These are phyloP conservation scores for Daldinia sp. DNA, from an alignment of 2,329 filamentous ascomycete species.

Conservation along the genomic window DNA sequence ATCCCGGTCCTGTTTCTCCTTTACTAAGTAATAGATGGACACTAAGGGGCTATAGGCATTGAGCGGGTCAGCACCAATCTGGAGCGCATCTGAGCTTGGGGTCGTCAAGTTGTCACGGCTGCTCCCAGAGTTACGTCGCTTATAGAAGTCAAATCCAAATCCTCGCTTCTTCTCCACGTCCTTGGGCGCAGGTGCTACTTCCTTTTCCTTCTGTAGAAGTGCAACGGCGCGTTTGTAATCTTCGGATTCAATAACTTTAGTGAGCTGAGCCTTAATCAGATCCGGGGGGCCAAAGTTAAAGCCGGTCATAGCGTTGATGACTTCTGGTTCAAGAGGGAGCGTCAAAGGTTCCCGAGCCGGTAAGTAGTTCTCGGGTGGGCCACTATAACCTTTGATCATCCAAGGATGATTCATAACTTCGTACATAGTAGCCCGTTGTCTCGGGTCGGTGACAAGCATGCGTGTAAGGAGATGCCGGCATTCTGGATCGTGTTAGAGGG, in stretches of 20 bases:
- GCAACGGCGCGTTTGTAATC: conserved; percentile 91
- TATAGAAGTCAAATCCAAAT: conserved; percentile 95
- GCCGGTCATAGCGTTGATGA: conserved; percentile 93
- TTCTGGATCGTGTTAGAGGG: conserved; percentile 66
- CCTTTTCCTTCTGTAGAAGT: conserved; percentile 72
- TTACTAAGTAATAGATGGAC: conserved; percentile 95
- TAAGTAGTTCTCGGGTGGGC: conserved; percentile 87
- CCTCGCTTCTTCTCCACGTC: conserved; percentile 85
- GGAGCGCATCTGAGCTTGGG: conserved; percentile 85
- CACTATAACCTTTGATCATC: conserved; percentile 91
- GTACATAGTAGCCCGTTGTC: conserved; percentile 81
- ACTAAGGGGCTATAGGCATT: conserved; percentile 93
- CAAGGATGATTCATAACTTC: conserved; percentile 96
- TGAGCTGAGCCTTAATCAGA: conserved; percentile 81
- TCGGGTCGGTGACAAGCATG: conserved; percentile 95
- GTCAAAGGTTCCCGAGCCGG: conserved; percentile 85
- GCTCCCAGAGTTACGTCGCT: conserved; percentile 85
- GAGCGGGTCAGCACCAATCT: conserved; percentile 83
- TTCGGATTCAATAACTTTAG: conserved; percentile 87
- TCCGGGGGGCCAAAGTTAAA: conserved; percentile 96
- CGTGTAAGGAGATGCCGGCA: conserved; percentile 91
- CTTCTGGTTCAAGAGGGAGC: conserved; percentile 80
- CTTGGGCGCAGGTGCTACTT: conserved; percentile 62
- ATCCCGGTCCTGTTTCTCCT: conserved; percentile 90
- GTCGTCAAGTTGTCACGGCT: conserved; percentile 87